These are phyloP conservation scores for Naganishia antarctica DNA, from an alignment of 768 basidiomycete genomes.

Conservation along the genomic window DNA sequence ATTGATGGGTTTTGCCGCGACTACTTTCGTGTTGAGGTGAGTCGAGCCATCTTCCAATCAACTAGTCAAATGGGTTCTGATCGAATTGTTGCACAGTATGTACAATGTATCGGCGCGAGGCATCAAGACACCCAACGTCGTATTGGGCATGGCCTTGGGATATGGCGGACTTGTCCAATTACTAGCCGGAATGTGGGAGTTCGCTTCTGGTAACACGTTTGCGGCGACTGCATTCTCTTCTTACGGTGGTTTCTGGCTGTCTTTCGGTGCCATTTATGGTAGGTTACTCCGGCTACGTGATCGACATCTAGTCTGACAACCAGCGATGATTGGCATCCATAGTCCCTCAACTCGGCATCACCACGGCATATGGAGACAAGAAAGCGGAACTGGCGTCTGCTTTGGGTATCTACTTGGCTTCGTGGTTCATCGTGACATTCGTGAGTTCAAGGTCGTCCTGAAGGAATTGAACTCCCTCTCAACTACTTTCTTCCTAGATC, in stretches of 20 bases:
- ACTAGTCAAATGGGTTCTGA: neutral
- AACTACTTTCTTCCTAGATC: conserved; percentile 26
- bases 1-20: conserved; percentile 38
- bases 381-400: conserved; percentile 35
- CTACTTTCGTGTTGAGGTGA: conserved; percentile 46
- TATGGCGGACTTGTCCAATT: conserved; percentile 80
- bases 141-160: conserved; percentile 72
- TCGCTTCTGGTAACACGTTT: conserved; percentile 51
- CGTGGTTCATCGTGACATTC: conserved; percentile 37
- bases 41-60: neutral
- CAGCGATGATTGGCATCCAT: too few relatives aligned
- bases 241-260: conserved; percentile 49
- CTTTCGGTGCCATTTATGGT: conserved; percentile 34
- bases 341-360: conserved; percentile 41
- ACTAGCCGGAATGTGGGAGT: conserved; percentile 69
- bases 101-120: conserved; percentile 42
- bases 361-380: conserved; percentile 32
- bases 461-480: neutral
- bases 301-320: too few relatives aligned
- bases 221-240: conserved; percentile 45
- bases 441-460: conserved; percentile 14
- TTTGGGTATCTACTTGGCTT: conserved; percentile 40
- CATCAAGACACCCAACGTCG: conserved; percentile 34
- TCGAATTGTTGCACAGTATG: conserved; percentile 18
- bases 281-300: conserved; percentile 15